Conservation (phyloP, 2,329 filamentous ascomycete species). For the Neofusicoccum parvum region DNA sequence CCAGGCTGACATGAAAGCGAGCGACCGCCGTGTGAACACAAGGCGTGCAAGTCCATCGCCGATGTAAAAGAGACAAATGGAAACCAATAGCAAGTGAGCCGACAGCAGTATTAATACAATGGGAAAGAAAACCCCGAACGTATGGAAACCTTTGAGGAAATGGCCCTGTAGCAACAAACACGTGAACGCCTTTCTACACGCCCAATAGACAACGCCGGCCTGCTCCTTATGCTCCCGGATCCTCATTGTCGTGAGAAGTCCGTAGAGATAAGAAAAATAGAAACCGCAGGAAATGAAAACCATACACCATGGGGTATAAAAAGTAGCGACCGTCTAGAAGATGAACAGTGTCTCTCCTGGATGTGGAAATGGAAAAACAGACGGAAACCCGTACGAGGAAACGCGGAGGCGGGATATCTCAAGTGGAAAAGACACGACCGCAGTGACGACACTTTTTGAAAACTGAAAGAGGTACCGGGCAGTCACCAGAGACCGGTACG, state of each 20-base stretch:
- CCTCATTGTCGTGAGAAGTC: conserved; percentile 9
- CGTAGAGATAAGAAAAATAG: conserved; percentile 3
- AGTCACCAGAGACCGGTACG: neutral
- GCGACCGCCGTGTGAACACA: conserved; percentile 11
- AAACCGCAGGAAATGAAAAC: conserved; percentile 11
- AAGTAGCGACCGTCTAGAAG: conserved; percentile 27
- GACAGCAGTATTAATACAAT: conserved; percentile 20
- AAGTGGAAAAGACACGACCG: conserved; percentile 18
- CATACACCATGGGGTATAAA: conserved; percentile 24
- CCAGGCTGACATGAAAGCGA: conserved; percentile 22
- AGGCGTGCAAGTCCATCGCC: conserved; percentile 18
- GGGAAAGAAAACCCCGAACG: neutral
- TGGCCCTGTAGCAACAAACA: conserved; percentile 1
- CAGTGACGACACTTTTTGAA: conserved; percentile 16
- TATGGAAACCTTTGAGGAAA: conserved; percentile 3
- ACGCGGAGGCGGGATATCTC: conserved; percentile 22
- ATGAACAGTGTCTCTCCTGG: conserved; percentile 21
- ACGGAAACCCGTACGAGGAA: neutral
- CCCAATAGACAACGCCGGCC: conserved; percentile 16
- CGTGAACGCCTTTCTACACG: conserved; percentile 15
- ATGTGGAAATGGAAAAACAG: conserved; percentile 1
- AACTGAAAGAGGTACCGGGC: neutral
- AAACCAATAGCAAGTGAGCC: conserved; percentile 4
- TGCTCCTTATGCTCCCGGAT: conserved; percentile 5
- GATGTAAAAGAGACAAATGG: conserved; percentile 12